Evolutionary conservation across 805 yeast species (phyloP).

Genomic region (Ogataea dorogensis): DNA sequence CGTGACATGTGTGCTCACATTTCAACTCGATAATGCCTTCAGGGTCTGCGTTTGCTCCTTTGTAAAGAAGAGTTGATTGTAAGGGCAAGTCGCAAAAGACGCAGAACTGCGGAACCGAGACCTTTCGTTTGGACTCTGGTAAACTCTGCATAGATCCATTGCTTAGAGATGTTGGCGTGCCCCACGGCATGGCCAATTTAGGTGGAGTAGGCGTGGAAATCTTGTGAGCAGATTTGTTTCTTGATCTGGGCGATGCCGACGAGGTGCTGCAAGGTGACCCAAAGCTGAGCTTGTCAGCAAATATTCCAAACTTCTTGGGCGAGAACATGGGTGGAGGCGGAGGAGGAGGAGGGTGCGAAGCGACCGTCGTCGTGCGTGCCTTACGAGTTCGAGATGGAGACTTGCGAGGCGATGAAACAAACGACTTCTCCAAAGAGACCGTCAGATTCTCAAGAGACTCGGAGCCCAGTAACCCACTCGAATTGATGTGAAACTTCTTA

Average conservation of each 20-base stretch:
- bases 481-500: conserved; percentile 13
- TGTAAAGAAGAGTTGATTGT: conserved; percentile 38
- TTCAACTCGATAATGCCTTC: conserved; percentile 44
- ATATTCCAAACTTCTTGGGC: conserved; percentile 22
- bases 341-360: conserved; percentile 24
- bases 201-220: conserved; percentile 1
- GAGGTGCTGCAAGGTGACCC: conserved; percentile 15
- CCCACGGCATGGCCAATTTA: not conserved
- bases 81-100: conserved; percentile 51
- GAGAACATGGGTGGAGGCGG: conserved; percentile 7
- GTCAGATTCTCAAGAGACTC: conserved; percentile 20
- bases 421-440: conserved; percentile 20
- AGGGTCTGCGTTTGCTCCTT: conserved; percentile 32
- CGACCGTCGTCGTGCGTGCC: conserved; percentile 3
- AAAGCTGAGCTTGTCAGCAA: conserved; percentile 24
- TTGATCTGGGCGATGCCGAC: conserved; percentile 2
- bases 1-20: conserved; percentile 59
- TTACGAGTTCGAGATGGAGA: conserved; percentile 7
- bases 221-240: not conserved
- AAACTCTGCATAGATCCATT: conserved; percentile 5
- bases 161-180: conserved; percentile 3
- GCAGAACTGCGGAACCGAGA: conserved; percentile 14
- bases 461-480: conserved; percentile 20
- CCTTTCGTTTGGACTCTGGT: conserved; percentile 8
- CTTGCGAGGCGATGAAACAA: conserved; percentile 15